These are phyloP conservation scores for Cercospora zeae-maydis DNA, from an alignment of 2,329 filamentous ascomycete species.

Conservation along the genomic window DNA sequence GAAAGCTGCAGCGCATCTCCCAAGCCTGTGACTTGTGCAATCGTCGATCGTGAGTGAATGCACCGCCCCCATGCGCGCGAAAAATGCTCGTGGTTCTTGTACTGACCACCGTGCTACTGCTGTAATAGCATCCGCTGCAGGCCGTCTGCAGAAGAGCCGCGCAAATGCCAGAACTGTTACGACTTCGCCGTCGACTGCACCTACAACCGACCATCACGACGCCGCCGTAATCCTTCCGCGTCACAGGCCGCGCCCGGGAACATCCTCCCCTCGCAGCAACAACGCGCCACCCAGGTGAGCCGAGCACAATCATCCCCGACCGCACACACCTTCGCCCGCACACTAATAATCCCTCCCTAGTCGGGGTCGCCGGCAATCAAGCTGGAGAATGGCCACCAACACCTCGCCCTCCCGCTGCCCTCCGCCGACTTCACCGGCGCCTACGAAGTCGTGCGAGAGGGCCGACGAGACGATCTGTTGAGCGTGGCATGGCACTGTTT, in stretches of 20 bases:
- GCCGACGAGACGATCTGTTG: conserved; percentile 25
- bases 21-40: conserved; percentile 51
- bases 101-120: too few species aligned
- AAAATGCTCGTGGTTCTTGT: too few species aligned
- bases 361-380: conserved; percentile 21
- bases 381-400: conserved; percentile 12
- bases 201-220: conserved; percentile 45
- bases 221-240: conserved; percentile 29
- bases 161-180: conserved; percentile 48
- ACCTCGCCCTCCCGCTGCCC: conserved; percentile 1
- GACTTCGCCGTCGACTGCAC: conserved; percentile 52
- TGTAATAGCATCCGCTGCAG: conserved; percentile 46
- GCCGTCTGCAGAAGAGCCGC: conserved; percentile 36
- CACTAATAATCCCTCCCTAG: conserved; percentile 8
- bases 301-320: background rate
- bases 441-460: conserved; percentile 27
- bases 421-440: conserved; percentile 23
- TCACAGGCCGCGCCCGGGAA: conserved; percentile 25
- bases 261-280: conserved; percentile 25
- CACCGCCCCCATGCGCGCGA: too few species aligned
- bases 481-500: conserved; percentile 43
- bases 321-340: background rate
- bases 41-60: conserved; percentile 35
- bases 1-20: conserved; percentile 38
- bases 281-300: conserved; percentile 6